Base-by-base conservation (phyloP, 495 filamentous ascomycete genomes). In the Penicillium antarcticum region DNA sequence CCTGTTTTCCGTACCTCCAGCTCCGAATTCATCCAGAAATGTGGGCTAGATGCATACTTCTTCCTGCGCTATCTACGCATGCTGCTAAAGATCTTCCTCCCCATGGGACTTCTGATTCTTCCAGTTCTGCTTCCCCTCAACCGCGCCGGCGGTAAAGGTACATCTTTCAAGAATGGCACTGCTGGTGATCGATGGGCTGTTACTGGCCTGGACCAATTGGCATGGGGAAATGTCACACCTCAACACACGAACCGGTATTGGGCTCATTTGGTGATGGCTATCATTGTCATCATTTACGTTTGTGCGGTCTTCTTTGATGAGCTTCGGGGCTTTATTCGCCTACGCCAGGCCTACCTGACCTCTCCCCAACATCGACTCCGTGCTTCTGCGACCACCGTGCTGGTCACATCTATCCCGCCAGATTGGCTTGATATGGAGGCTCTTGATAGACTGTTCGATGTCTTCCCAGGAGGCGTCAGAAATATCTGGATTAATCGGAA, bases 401-500 rank as follows among this genome's bases (percentile, higher is more conserved):
- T 98, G 11, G 91, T 97, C 14, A 91, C 86, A 51, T 85, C 84
- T 19, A 97, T 98, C 50, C 94, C 94, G 14, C 76, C 80, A 26
- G 89, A 90, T 61, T 97, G 92, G 92, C 81, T 95, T 11, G 87
- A 79, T 19, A 76, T 87, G 37, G 83, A 95, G 44, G 87, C 89
- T 9, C 76, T 98, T 11, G 79, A 85, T 36, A 84, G 81, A 0
- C 75, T 98, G n/a, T 98, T 94, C 58, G 94, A 98, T 67, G 91
- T 97, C 6, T 98, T 96, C 60, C 94, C 94, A 3, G 94, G 94
- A 36, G 94, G 94, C 41, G 85, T 98, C 65, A 83, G 91, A 46
- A 97, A 97, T 65, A 91, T 97, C 31, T 98, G 92, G 90, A 86
- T 97, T 53, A 97, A 96, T 45, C 85, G 94, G 18, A 89, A 97